These are phyloP conservation scores for Rhodamnia argentea DNA, from an alignment of 345 rosid species.

Conservation along the genomic window DNA sequence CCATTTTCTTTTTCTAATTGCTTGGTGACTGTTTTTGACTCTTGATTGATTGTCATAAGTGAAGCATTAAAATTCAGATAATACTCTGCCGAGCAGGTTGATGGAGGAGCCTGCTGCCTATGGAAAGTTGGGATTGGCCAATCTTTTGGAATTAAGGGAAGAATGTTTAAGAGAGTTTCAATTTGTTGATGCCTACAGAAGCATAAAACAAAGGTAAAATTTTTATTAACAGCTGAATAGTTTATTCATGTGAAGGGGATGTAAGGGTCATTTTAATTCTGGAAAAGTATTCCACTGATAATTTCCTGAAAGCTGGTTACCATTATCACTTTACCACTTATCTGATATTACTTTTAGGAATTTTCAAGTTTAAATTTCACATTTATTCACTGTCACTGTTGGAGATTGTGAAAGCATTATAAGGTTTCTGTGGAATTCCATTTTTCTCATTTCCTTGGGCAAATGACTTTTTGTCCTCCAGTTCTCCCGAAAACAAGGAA, in stretches of 20 bases:
- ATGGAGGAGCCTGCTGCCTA: slow-evolving; percentile 99
- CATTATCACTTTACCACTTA: background rate
- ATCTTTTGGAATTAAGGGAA: slow-evolving; percentile 97
- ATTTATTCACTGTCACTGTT: background rate
- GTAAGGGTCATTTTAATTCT: background rate
- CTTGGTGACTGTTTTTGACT: background rate
- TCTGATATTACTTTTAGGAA: background rate
- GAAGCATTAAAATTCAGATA: background rate
- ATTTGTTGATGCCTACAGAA: slow-evolving; percentile 89
- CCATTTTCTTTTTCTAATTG: background rate
- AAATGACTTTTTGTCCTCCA: background rate
- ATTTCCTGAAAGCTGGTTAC: background rate
- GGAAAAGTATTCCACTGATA: background rate
- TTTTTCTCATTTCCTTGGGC: background rate
- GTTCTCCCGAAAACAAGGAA: background rate
- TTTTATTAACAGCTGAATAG: background rate
- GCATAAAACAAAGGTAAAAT: slow-evolving; percentile 84
- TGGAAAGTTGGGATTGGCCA: slow-evolving; percentile 94
- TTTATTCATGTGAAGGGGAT: background rate
- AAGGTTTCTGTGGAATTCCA: background rate
- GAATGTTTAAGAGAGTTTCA: slow-evolving; percentile 97
- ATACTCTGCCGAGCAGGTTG: slow-evolving; percentile 38
- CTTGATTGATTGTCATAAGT: background rate
- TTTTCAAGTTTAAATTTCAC: background rate
- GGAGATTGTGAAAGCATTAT: background rate